Base-by-base conservation (phyloP, 208 protist species). In the Angomonas deanei region DNA sequence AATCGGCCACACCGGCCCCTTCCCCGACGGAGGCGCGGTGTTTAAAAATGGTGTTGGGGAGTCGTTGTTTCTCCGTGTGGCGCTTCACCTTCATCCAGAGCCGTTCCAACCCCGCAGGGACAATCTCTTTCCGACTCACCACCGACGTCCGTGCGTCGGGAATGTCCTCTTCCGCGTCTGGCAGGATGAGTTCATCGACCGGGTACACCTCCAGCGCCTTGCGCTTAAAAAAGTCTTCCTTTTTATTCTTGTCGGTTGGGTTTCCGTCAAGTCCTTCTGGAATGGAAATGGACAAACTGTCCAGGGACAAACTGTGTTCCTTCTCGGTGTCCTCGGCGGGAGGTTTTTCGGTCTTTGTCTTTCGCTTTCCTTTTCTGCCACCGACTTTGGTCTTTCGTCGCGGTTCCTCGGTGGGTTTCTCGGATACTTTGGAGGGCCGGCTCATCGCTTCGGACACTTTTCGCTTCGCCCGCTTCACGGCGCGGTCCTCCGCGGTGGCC, bases 151-250 rank as follows among this genome's bases (percentile, higher is more conserved):
- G 3, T 8, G 23, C 50, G 23, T 32, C 50, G 23, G 50, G 21
- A 8, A 3, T 19, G 36, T 39, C 1, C 30, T 46, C 31, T 21
- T 23, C 48, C 53, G 6, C 28, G 38, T 19, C 52, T 17, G 15
- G 24, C 19, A 0, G 27, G 3, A 64, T 24, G 28, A 68, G 46
- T 15, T 52, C 30, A 46, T 62, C 65, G 17, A 76, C 17, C 21
- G 50, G 19, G 68, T 82, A 87, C 5, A 82, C 49, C 11, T 83
- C 75, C 28, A 87, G 65, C 11, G 70, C 70, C 62, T 76, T 77
- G 2, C 73, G 55, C n/a, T 66, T 33, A 70, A 87, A 87, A 52
- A 87, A 87, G 50, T 87, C 80, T 17, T 62, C 47, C 46, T 61
- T 15, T 34, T 27, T 24, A 5, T 65, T 15, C 19, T 66, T 50